Evolutionary conservation across 306 rosid genomes (phyloP).

Genomic region (Prunus mume): DNA sequence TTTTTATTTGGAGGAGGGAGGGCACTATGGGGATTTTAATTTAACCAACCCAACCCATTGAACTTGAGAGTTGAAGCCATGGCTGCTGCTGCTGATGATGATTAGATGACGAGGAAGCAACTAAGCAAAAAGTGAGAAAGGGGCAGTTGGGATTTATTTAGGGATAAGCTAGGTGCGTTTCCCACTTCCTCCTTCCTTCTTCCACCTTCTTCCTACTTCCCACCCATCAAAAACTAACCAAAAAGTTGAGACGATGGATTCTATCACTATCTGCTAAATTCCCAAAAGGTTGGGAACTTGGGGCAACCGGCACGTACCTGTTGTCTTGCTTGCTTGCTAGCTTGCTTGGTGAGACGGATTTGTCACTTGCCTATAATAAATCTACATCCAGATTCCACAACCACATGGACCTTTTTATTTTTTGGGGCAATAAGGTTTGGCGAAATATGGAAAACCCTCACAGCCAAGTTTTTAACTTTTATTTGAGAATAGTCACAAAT

Average conservation of each 20-base stretch:
- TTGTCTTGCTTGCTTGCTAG: background rate
- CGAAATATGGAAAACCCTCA: background rate
- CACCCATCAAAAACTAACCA: background rate
- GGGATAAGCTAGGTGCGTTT: background rate
- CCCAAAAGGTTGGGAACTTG: background rate
- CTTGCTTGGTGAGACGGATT: conserved; percentile 25
- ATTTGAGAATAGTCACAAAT: background rate
- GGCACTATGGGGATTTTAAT: background rate
- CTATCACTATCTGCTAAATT: background rate
- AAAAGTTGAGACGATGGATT: too few relatives aligned
- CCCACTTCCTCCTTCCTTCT: background rate
- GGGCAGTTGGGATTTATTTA: conserved; percentile 16
- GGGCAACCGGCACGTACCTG: conserved; percentile 31
- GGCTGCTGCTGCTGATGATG: background rate
- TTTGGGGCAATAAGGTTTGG: background rate
- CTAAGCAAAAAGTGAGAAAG: background rate
- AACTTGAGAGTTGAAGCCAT: background rate
- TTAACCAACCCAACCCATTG: background rate
- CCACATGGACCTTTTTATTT: background rate
- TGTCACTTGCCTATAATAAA: background rate
- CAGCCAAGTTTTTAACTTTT: too few relatives aligned
- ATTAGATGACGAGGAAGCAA: background rate
- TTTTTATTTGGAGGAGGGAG: background rate
- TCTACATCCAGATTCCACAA: background rate
- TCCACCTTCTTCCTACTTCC: background rate